Conservation (phyloP, 805 yeast genomes). For the Sungouiella thailandica region DNA sequence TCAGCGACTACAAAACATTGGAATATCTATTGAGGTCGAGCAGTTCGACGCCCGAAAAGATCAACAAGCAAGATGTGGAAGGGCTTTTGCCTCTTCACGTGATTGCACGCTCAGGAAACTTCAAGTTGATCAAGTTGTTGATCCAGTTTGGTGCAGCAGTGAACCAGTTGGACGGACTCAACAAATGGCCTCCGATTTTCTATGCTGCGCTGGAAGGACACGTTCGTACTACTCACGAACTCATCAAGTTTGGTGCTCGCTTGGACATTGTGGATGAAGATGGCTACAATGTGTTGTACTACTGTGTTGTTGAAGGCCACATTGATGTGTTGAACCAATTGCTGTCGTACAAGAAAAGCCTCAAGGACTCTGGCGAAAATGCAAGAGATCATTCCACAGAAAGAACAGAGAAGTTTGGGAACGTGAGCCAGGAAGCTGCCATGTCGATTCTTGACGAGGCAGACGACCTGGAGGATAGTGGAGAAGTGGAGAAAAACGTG, state of each 20-base stretch:
- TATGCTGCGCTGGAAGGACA: conserved; percentile 89
- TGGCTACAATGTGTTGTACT: conserved; percentile 73
- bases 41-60: conserved; percentile 16
- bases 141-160: conserved; percentile 68
- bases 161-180: conserved; percentile 75
- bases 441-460: conserved; percentile 25
- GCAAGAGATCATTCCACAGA: not conserved
- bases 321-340: conserved; percentile 72
- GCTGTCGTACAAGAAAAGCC: conserved; percentile 33
- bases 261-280: conserved; percentile 69
- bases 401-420: not conserved
- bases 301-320: conserved; percentile 94
- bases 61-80: conserved; percentile 71
- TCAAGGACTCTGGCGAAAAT: conserved; percentile 1
- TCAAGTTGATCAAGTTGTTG: conserved; percentile 60
- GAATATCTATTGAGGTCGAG: conserved; percentile 50
- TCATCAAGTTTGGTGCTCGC: conserved; percentile 71
- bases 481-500: conserved; percentile 32
- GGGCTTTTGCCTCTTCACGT: conserved; percentile 86
- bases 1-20: conserved; percentile 70
- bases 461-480: conserved; percentile 37
- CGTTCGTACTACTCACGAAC: conserved; percentile 58
- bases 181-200: conserved; percentile 91
- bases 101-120: conserved; percentile 79
- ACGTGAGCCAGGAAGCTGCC: conserved; percentile 7